Base-by-base conservation (phyloP, 768 basidiomycete genomes). In the Trametes gibbosa region DNA sequence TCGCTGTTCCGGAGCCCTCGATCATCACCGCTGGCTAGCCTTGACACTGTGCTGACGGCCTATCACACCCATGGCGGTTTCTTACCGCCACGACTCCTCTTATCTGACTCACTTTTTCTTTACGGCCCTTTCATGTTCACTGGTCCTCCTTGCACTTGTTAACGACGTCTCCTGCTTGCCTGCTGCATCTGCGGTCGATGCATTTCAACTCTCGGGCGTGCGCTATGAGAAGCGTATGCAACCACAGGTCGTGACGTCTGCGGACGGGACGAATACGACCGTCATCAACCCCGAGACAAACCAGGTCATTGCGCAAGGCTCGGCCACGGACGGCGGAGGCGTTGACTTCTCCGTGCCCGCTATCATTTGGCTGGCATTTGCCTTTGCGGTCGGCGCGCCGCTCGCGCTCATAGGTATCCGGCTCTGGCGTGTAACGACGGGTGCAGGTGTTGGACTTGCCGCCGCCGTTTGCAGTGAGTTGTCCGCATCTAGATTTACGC, bases 281-380 rank as follows among this genome's bases (percentile, higher is more conserved):
- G 77, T 85, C 17, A 74, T 82, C 62, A 75, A 83, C 62, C 70
- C 82, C 6, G 29, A 45, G 24, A 81, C 83, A 0, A 70, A 72
- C n/a, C 64, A 72, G 49, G 57, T 69, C 24, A 75, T 86, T 9
- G 72, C 78, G 5, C 87, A 89, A 68, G 81, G 81, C 0, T 56
- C 74, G 5, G 86, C 81, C 2, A 75, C 83, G 2, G 87, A 89
- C 65, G 87, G 85, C 8, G 75, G 80, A 29, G 86, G 87, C 6
- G 70, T 72, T 8, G 75, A 70, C 34, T 82, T 81, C 63, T 58
- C 66, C 17, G 56, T 73, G 2, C 70, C 82, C 23, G 83, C 85
- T 1, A 45, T 84, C 13, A 64, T 87, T 19, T 89, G 87, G 87
- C 77, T 86, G 9, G 73, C 65, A 8, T 85, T 83, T 61, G 77